Conservation (phyloP, 805 yeast species). For the Sungouiella thailandica region DNA sequence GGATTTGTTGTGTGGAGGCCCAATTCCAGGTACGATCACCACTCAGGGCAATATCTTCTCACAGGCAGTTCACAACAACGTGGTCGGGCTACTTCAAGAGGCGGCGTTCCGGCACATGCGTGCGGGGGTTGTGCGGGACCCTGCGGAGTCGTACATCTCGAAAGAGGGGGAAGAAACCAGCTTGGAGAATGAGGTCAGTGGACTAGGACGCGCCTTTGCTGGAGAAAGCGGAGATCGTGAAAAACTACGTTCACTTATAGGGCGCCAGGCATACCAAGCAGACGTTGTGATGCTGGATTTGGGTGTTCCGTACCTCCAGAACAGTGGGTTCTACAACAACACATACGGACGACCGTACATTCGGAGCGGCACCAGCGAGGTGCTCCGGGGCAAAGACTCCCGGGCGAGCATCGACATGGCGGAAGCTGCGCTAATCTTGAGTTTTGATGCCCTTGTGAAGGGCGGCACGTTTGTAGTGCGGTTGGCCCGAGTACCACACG, state of each 20-base stretch:
- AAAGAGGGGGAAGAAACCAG: constrained; percentile 22
- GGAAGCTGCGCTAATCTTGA: constrained; percentile 32
- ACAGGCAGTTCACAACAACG: constrained; percentile 9
- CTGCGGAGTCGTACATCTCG: constrained; percentile 19
- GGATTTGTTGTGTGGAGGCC: constrained; percentile 67
- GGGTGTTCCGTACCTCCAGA: constrained; percentile 29
- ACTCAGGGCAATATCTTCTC: constrained; percentile 87
- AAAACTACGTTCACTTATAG: constrained; percentile 1
- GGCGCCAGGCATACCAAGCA: constrained; percentile 21
- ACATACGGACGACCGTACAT: constrained; percentile 33
- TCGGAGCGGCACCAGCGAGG: constrained; percentile 21
- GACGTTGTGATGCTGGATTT: constrained; percentile 36
- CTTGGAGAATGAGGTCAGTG: constrained; percentile 19
- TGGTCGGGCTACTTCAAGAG: constrained; percentile 10
- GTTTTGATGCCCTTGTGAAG: constrained; percentile 23
- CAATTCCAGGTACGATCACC: constrained; percentile 75
- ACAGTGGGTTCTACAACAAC: constrained; percentile 32
- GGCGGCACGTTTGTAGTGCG: constrained; percentile 30
- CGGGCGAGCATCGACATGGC: constrained; percentile 35
- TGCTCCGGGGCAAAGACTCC: constrained; percentile 15
- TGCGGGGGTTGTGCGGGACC: not conserved
- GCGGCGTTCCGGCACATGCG: constrained; percentile 5
- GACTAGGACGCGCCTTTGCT: constrained; percentile 7
- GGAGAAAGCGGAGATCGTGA: not conserved
- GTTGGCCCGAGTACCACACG: constrained; percentile 18